Evolutionary conservation across 768 basidiomycete genomes (phyloP), one percentile per base, ranked within the genome.

Genomic region (Mycena galopus): DNA sequence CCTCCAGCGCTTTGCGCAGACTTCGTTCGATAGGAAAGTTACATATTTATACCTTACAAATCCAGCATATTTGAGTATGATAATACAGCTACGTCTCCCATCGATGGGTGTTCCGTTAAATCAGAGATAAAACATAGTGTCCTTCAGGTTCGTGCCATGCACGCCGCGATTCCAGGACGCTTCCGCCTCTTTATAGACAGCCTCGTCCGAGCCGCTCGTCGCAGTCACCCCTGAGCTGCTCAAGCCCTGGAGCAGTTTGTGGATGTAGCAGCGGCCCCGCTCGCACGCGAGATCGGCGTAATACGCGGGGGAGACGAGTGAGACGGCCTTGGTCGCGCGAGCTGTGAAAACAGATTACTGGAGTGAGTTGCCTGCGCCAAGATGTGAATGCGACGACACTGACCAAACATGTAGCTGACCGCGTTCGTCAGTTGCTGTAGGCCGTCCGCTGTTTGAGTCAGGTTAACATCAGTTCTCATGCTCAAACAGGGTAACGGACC

Each of bases 261-360:
- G 91, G 23, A 96, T 77, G 77, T 94, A 96, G 77, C 88, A 92
- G 30, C 94, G 85, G 0, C 93, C 94, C 21, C 88, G 81, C 75
- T 89, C 88, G 71, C 88, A 88, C 8, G 86, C 85, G 65, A 95
- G 84, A 79, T 95, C 94, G 16, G 93, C 92, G 74, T 94, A 95
- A 79, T 94, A 94, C 0, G 94, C 94, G 0, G 94, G 92, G 0
- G 94, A 94, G 14, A 91, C 88, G 25, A 96, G 86, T 77, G 93
- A 94, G 61, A 96, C 96, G 0, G 94, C 93, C 75, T 94, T 93
- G 3, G 96, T 96, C 2, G 95, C 94, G 19, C 95, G 91, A 7
- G 93, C 93, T 75, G 33, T 11, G n/a, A 47, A 58, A 19, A 58
- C 6, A 47, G 25, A 44, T 0, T n/a, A n/a, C n/a, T n/a, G 0